Evolutionary conservation across 179 eudicot species (phyloP).

Genomic region (Spinacia oleracea): DNA sequence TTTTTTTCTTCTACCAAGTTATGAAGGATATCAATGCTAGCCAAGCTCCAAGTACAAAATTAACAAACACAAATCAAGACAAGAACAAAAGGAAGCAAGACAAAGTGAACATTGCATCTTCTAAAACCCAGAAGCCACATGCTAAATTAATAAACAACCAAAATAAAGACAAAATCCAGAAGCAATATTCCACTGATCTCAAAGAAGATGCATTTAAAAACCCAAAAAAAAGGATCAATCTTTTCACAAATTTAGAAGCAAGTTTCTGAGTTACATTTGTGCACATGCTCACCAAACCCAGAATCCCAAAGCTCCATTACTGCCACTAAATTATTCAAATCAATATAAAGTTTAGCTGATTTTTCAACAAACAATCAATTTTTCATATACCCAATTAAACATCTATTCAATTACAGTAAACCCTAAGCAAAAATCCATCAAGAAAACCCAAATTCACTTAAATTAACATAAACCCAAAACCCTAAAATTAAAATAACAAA

Average conservation of each 20-base stretch:
- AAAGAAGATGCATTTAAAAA: constrained; percentile 3
- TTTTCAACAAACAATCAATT: neutral
- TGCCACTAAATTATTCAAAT: constrained; percentile 22
- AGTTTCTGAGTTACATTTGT: constrained; percentile 16
- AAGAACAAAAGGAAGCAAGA: neutral
- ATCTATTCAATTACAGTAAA: neutral
- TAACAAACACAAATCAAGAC: neutral
- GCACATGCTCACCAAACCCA: constrained; percentile 37
- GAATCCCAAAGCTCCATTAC: constrained; percentile 30
- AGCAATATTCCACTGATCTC: constrained; percentile 23
- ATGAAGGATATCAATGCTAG: neutral
- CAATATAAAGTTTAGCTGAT: constrained; percentile 16
- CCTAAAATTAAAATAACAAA: neutral
- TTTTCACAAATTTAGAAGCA: constrained; percentile 20
- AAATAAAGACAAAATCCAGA: constrained; percentile 20
- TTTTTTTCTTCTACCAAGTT: neutral
- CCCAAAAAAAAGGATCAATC: neutral
- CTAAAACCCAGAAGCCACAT: constrained; percentile 1
- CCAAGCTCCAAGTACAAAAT: neutral
- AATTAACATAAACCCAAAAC: constrained; percentile 9
- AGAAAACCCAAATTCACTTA: neutral
- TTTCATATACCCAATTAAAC: neutral
- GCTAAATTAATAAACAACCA: constrained; percentile 5
- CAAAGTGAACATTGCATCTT: constrained; percentile 19
- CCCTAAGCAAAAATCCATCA: neutral